Conservation (phyloP, 2,329 filamentous ascomycete species). For the Talaromyces piceae region DNA sequence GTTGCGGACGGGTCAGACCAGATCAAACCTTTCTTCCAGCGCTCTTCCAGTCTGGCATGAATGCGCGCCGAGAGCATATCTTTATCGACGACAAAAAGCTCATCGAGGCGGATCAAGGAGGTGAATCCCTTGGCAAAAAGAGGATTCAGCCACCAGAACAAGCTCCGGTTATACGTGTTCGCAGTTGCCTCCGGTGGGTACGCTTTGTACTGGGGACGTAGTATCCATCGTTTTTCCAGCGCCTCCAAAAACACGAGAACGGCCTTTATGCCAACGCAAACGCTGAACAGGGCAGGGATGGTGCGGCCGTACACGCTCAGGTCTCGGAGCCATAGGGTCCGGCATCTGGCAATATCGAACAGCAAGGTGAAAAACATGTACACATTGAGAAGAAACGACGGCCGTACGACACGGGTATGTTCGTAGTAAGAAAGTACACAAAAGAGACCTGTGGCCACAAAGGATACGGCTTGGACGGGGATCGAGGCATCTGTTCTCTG, state of each 20-base stretch:
- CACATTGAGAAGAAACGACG: constrained; percentile 23
- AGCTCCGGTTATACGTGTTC: constrained; percentile 36
- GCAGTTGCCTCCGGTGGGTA: constrained; percentile 42
- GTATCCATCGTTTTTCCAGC: constrained; percentile 33
- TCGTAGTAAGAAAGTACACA: constrained; percentile 20
- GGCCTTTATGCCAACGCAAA: constrained; percentile 31
- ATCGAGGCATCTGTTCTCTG: constrained; percentile 29
- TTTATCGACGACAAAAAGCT: constrained; percentile 40
- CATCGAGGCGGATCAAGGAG: constrained; percentile 32
- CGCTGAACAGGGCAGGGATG: constrained; percentile 34
- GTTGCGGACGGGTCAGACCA: neutral
- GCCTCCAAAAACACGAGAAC: constrained; percentile 36
- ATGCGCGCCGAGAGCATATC: constrained; percentile 36
- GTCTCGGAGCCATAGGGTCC: constrained; percentile 30
- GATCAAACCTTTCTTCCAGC: constrained; percentile 35
- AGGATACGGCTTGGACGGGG: constrained; percentile 24
- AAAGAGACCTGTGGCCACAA: constrained; percentile 25
- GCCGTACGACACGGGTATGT: constrained; percentile 19
- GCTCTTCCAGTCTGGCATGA: constrained; percentile 27
- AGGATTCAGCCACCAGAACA: constrained; percentile 45
- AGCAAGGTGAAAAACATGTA: constrained; percentile 37
- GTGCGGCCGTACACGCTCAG: constrained; percentile 15
- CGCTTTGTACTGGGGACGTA: constrained; percentile 38
- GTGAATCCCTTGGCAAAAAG: constrained; percentile 41
- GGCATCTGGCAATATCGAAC: constrained; percentile 35